phyloP scores from a whole-genome alignment of 2,329 filamentous ascomycete genomes.

The Dothideomycetes sp. region DNA sequence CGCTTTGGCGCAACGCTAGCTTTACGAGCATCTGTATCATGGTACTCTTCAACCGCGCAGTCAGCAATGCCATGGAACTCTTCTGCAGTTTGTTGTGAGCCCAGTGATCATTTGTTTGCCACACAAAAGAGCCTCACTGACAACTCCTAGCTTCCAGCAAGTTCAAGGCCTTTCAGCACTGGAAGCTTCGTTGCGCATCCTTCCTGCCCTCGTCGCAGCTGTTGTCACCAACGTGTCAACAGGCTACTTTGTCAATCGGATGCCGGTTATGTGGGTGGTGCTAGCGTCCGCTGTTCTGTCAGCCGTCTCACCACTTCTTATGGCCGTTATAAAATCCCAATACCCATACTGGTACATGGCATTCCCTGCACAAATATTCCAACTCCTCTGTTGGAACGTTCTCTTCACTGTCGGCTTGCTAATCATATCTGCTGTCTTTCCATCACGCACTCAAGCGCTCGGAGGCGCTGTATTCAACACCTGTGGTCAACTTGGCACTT shows the following conservation, averaged over 20 bases:
- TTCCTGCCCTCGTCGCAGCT: constrained; percentile 40
- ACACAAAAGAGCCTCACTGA: neutral
- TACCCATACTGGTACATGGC: constrained; percentile 42
- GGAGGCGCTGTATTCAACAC: constrained; percentile 40
- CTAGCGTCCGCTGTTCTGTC: constrained; percentile 24
- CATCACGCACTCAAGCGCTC: constrained; percentile 32
- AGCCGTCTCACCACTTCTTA: constrained; percentile 42
- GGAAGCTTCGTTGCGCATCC: constrained; percentile 29
- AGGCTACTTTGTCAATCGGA: constrained; percentile 19
- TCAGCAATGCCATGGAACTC: constrained; percentile 30
- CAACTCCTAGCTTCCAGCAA: constrained; percentile 18
- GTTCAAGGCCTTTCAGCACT: constrained; percentile 19
- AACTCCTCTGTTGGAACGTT: constrained; percentile 31
- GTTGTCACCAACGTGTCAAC: constrained; percentile 27
- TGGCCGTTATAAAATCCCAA: constrained; percentile 42
- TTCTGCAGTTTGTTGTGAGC: constrained; percentile 30
- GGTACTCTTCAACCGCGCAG: constrained; percentile 32
- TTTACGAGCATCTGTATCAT: constrained; percentile 48
- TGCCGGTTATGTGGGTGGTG: constrained; percentile 15
- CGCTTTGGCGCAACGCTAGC: constrained; percentile 47
- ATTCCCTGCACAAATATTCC: constrained; percentile 16
- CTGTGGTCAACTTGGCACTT: constrained; percentile 34
- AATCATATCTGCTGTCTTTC: constrained; percentile 35
- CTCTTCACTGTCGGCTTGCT: constrained; percentile 36
- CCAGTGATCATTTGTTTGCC: constrained; percentile 8